Percentiles rank a stretch among this genome's conserved stretches.
phyloP scores from a whole-genome alignment of 805 yeast species.

The Kazachstania viticola region DNA sequence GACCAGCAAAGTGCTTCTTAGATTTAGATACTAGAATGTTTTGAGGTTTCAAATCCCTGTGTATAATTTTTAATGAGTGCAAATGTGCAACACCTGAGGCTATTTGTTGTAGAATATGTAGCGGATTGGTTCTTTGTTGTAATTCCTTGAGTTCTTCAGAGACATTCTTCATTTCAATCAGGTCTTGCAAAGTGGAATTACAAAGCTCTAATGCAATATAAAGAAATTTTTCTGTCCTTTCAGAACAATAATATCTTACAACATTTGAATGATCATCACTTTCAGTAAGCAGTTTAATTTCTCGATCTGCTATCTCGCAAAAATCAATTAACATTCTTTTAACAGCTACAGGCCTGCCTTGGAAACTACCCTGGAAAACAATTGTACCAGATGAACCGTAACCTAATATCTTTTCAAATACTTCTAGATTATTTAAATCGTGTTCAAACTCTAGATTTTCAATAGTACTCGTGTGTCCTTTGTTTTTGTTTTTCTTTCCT shows the following conservation, averaged over 20 bases:
- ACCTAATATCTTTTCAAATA: conserved; percentile 73
- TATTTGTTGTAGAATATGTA: conserved; percentile 52
- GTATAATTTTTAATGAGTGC: conserved; percentile 85
- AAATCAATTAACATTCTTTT: conserved; percentile 89
- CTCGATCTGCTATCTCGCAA: conserved; percentile 88
- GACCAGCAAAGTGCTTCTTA: conserved; percentile 26
- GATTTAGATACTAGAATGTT: conserved; percentile 77
- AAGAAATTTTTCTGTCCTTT: conserved; percentile 73
- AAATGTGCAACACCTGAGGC: conserved; percentile 77
- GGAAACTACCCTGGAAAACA: conserved; percentile 82
- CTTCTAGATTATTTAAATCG: conserved; percentile 39
- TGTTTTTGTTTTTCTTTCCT: conserved; percentile 44
- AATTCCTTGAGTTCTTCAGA: conserved; percentile 28
- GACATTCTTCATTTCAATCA: conserved; percentile 43
- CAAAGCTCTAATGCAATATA: conserved; percentile 92
- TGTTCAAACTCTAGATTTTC: conserved; percentile 14
- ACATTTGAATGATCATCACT: conserved; percentile 97
- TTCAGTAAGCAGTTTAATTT: conserved; percentile 75
- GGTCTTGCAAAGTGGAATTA: conserved; percentile 77
- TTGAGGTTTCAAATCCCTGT: conserved; percentile 90
- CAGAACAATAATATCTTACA: conserved; percentile 86
- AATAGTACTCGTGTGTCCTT: conserved; percentile 1
- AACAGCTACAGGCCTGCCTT: conserved; percentile 89
- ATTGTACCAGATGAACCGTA: conserved; percentile 96
- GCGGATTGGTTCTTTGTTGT: conserved; percentile 35